Evolutionary conservation across 352 stramenopile genomes (phyloP), one percentile per base, ranked within the genome.

Genomic region (Phytophthora citricola): DNA sequence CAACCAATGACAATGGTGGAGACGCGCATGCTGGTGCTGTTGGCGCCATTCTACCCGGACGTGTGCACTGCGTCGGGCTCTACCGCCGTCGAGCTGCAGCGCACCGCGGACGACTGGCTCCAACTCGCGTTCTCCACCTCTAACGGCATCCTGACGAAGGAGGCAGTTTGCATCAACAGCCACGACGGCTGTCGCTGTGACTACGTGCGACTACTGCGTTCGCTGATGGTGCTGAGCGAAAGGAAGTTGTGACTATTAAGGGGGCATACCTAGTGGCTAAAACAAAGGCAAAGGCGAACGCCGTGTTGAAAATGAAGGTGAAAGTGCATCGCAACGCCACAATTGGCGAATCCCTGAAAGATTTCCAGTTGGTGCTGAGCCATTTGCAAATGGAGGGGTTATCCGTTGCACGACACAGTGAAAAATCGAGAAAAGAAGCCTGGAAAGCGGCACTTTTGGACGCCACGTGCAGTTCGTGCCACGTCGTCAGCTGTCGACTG

Each of bases 401-500:
- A 31, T 68, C 76, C 3, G 64, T 73, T 29, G 50, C 64, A 0
- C 51, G 26, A n/a, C 71, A 60, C 48, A 70, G 49, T n/a, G 48
- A 31, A 5, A 49, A 58, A 29, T 44, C 40, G 12, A 34, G 52
- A 34, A 24, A 32, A 11, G 24, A 71, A 46, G 41, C 31, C 2
- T 26, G 47, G 27, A 36, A 58, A 4, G 34, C 65, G 4, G 50
- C 46, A 14, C 20, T 87, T 15, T 57, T 66, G 34, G 64, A 63
- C 1, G 78, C 72, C 1, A 66, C 53, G 12, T 39, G 41, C 31
- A 90, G 69, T 52, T 59, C 57, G 20, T 90, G 81, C 58, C 81
- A 90, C 24, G 81, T 90, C 4, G 58, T 90, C 2, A 76, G 81
- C n/a, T 90, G 81, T 46, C 63, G 75, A 17, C 52, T 88, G 47